These are phyloP conservation scores for Rusavskia elegans DNA, from an alignment of 495 filamentous ascomycete species.

Conservation along the genomic window DNA sequence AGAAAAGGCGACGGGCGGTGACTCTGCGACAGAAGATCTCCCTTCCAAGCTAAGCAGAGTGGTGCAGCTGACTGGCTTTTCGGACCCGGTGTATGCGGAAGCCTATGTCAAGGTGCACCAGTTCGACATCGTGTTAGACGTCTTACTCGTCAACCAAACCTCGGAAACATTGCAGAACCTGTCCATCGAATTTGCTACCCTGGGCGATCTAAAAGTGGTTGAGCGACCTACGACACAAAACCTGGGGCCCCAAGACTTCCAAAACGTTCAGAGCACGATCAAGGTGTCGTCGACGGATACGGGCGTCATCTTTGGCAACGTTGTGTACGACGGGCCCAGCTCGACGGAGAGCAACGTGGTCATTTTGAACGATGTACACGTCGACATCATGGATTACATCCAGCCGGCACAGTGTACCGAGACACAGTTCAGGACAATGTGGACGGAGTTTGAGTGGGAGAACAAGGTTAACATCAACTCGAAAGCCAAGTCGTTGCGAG, in stretches of 20 bases:
- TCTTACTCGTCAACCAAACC: constrained; percentile 95
- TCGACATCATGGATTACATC: constrained; percentile 99
- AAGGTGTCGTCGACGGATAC: constrained; percentile 98
- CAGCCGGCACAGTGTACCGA: constrained; percentile 93
- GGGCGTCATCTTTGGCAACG: constrained; percentile 97
- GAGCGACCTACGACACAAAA: constrained; percentile 94
- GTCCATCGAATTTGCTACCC: constrained; percentile 91
- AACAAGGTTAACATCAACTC: constrained; percentile 99
- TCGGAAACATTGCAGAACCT: constrained; percentile 93
- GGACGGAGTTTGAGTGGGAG: constrained; percentile 99
- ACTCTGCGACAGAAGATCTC: constrained; percentile 67
- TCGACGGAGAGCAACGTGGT: constrained; percentile 94
- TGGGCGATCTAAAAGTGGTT: constrained; percentile 96
- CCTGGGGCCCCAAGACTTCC: constrained; percentile 85
- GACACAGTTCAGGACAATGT: constrained; percentile 98
- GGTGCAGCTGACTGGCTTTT: constrained; percentile 96
- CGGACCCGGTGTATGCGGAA: constrained; percentile 94
- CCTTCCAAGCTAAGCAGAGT: constrained; percentile 90
- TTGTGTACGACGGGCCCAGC: constrained; percentile 92
- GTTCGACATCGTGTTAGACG: constrained; percentile 96
- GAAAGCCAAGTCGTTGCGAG: constrained; percentile 81
- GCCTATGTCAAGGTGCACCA: constrained; percentile 98
- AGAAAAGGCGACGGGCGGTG: constrained; percentile 85
- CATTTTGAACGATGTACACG: constrained; percentile 96
- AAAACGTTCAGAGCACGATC: constrained; percentile 96